Percentiles rank a stretch among this genome's conserved stretches.
Evolutionary conservation across 345 rosid genomes (phyloP).

Genomic region (Tarenaya hassleriana): DNA sequence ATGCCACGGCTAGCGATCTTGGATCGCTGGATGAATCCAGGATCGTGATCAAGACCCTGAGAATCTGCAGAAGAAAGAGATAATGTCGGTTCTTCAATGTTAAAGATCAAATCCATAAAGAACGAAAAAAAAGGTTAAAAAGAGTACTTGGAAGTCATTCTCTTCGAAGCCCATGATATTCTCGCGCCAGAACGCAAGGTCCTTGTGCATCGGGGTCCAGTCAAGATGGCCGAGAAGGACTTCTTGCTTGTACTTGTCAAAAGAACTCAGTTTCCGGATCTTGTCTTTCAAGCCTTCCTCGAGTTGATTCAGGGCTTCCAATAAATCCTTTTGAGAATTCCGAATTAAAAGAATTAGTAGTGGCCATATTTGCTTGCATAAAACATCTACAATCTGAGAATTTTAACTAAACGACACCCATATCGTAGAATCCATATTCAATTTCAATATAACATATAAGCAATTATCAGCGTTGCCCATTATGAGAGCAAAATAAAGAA

Average conservation of each 20-base stretch:
- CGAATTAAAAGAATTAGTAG: slow-evolving; percentile 7
- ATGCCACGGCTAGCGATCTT: slow-evolving; percentile 80
- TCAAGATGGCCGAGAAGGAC: slow-evolving; percentile 93
- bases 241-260: slow-evolving; percentile 93
- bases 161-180: slow-evolving; percentile 79
- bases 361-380: not conserved
- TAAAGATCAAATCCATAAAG: too few relatives aligned
- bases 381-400: too few relatives aligned
- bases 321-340: slow-evolving; percentile 51
- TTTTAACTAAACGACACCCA: too few relatives aligned
- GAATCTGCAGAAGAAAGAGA: slow-evolving; percentile 44
- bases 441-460: not conserved
- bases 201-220: slow-evolving; percentile 99
- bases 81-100: too few relatives aligned
- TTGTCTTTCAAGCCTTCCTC: slow-evolving; percentile 79
- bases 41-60: slow-evolving; percentile 84
- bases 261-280: slow-evolving; percentile 83
- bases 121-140: not conserved
- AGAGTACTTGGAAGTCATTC: slow-evolving; percentile 82
- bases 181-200: slow-evolving; percentile 89
- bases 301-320: slow-evolving; percentile 78
- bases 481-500: too few relatives aligned
- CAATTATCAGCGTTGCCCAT: slow-evolving; percentile 12
- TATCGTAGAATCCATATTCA: too few relatives aligned
- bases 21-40: slow-evolving; percentile 86